Percentiles rank a stretch among this genome's conserved stretches.
phyloP scores from a whole-genome alignment of 176 grass and related monocot genomes.

The Bothriochloa decipiens region DNA sequence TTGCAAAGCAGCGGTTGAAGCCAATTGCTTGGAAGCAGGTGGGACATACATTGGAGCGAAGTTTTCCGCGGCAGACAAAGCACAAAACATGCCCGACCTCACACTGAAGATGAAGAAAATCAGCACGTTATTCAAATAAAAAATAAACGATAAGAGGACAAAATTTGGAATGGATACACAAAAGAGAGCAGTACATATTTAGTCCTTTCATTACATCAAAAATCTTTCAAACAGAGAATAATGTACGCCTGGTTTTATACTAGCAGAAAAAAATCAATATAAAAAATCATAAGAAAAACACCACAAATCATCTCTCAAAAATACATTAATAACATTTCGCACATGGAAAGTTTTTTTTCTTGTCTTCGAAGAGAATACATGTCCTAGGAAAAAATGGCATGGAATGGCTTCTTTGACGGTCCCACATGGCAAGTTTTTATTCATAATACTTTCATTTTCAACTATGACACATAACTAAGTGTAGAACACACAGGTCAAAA shows the following conservation, averaged over 20 bases:
- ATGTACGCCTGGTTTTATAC: neutral
- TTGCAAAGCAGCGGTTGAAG: constrained; percentile 5
- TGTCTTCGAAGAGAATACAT: too few species aligned
- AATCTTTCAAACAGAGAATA: neutral
- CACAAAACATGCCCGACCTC: constrained; percentile 27
- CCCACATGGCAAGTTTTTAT: neutral
- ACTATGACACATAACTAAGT: neutral
- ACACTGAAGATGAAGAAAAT: neutral
- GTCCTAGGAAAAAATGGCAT: too few species aligned
- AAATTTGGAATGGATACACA: neutral
- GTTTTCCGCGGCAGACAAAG: neutral
- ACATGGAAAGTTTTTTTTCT: neutral
- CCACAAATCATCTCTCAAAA: neutral
- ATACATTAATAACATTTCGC: neutral
- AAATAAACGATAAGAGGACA: neutral
- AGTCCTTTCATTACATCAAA: too few species aligned
- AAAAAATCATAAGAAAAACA: neutral
- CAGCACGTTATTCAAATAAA: neutral
- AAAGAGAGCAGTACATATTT: neutral
- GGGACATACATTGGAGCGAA: neutral
- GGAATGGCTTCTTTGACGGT: too few species aligned
- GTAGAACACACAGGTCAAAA: neutral
- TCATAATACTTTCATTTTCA: neutral
- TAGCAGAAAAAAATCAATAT: neutral
- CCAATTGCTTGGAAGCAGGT: too few species aligned